Evolutionary conservation across 306 rosid genomes (phyloP).

Genomic region (Delonix regia): DNA sequence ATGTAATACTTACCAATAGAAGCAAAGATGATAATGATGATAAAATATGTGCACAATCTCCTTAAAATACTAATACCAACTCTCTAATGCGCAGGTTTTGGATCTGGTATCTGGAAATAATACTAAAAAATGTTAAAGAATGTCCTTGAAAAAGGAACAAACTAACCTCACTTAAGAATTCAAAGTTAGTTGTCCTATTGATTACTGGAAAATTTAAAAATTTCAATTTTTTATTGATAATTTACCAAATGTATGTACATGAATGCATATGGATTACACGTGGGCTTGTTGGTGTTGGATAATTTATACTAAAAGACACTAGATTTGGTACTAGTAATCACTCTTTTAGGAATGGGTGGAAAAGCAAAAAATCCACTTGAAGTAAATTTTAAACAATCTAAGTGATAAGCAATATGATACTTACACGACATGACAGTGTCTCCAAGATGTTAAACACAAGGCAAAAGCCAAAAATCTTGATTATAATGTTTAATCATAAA

Average conservation of each 20-base stretch:
- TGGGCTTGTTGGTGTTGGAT: background rate
- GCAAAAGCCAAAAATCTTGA: background rate
- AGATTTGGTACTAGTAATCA: constrained; percentile 11
- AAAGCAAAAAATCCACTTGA: too few species aligned
- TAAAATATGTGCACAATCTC: background rate
- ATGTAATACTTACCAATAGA: background rate
- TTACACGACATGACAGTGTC: background rate
- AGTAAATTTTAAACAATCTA: too few species aligned
- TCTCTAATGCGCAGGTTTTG: background rate
- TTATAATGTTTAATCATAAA: background rate
- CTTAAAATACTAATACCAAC: background rate
- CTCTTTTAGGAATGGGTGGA: constrained; percentile 11
- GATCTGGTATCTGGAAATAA: background rate
- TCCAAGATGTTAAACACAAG: background rate
- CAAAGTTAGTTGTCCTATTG: constrained; percentile 45
- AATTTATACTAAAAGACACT: constrained; percentile 13
- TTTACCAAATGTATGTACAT: constrained; percentile 33
- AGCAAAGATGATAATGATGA: background rate
- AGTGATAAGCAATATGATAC: background rate
- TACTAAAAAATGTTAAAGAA: background rate
- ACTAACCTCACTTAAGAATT: constrained; percentile 2
- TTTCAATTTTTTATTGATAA: background rate
- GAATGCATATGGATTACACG: constrained; percentile 23
- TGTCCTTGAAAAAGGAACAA: background rate
- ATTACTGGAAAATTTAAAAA: constrained; percentile 19